Evolutionary conservation across 257 asterid species (phyloP).

Genomic region (Anisodus acutangulus): DNA sequence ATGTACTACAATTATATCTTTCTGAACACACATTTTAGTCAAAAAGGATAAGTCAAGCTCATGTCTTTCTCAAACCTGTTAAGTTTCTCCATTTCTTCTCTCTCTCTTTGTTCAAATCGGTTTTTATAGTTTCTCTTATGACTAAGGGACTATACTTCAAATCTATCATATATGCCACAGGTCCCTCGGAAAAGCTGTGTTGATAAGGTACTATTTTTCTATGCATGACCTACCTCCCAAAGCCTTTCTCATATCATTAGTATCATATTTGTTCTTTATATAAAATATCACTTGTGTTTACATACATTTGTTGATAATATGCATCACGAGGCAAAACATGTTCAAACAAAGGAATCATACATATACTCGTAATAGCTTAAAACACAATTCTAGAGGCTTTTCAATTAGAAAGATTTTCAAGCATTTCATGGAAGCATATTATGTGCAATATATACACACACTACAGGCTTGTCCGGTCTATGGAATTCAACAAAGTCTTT

Average conservation of each 20-base stretch:
- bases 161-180: background rate
- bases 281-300: background rate
- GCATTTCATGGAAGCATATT: background rate
- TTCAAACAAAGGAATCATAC: background rate
- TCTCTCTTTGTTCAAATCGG: background rate
- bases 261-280: background rate
- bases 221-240: background rate
- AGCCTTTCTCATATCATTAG: background rate
- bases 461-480: background rate
- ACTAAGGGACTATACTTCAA: background rate
- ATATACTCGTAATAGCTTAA: background rate
- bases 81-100: background rate
- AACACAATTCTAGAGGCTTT: background rate
- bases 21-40: background rate
- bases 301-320: background rate
- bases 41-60: background rate
- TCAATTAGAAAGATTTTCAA: background rate
- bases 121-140: slow-evolving; percentile 2
- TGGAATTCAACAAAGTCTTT: background rate
- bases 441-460: background rate
- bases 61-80: background rate
- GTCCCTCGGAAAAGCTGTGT: background rate
- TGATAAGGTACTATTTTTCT: background rate
- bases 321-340: background rate
- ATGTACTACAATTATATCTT: background rate